Conservation (phyloP, 192 early-diverging fungal genomes). For the Rhizophagus prolifer region DNA sequence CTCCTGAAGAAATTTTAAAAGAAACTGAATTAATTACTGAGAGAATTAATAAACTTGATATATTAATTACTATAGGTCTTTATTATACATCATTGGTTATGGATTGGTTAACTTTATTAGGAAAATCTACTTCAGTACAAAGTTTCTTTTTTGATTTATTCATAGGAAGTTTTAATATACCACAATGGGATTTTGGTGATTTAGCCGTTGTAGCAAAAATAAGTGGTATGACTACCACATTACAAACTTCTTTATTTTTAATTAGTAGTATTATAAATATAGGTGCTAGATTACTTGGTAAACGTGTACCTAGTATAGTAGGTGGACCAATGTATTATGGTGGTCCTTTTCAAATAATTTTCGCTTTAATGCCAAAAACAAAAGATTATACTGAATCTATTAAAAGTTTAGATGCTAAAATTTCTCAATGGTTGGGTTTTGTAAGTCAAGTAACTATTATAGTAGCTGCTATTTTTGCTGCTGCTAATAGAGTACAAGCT, state of each 20-base stretch:
- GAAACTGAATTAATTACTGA: neutral
- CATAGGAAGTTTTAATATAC: neutral
- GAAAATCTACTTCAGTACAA: neutral
- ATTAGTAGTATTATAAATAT: neutral
- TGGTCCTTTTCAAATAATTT: conserved; percentile 8
- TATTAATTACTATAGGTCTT: neutral
- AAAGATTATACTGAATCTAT: neutral
- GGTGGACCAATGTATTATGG: conserved; percentile 6
- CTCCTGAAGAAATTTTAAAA: neutral
- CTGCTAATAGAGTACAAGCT: neutral
- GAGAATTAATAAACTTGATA: conserved; percentile 6
- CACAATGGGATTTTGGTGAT: conserved; percentile 7
- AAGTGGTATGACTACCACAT: neutral
- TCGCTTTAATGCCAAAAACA: neutral
- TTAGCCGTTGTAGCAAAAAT: neutral
- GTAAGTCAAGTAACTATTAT: conserved; percentile 7
- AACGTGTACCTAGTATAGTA: neutral
- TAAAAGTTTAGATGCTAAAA: conserved; percentile 13
- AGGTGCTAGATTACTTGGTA: neutral
- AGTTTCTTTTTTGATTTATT: conserved; percentile 9
- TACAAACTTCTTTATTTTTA: conserved; percentile 9
- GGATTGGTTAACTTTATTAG: conserved; percentile 18
- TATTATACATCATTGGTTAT: conserved; percentile 16
- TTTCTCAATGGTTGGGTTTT: neutral
- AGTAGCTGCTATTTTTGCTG: neutral